Percentiles rank a stretch among this genome's conserved stretches.
Evolutionary conservation across 129 eudicot species (phyloP).

Genomic region (Flaveria linearis): DNA sequence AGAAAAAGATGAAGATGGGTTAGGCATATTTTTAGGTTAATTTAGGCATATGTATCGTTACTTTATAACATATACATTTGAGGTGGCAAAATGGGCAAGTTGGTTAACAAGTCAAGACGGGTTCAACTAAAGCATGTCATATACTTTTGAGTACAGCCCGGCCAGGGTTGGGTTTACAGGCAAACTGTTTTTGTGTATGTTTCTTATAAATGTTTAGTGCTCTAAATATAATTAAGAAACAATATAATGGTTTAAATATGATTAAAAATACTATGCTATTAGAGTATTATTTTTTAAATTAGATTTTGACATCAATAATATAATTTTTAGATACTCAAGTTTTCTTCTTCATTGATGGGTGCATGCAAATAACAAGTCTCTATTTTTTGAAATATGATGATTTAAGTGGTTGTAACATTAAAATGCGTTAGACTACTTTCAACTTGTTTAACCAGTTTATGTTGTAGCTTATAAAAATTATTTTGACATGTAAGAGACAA

Average conservation of each 20-base stretch:
- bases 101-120: no score
- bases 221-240: not conserved
- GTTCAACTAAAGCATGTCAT: no score
- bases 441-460: not conserved
- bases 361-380: not conserved
- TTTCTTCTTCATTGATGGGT: not conserved
- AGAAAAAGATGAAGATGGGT: not conserved
- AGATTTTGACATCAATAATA: constrained; percentile 1
- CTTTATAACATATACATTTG: no score
- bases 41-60: no score
- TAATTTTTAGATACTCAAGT: not conserved
- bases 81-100: no score
- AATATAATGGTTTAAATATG: not conserved
- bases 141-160: no score
- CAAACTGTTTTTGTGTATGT: not conserved
- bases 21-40: not conserved
- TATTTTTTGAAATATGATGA: not conserved
- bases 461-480: not conserved
- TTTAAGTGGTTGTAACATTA: not conserved
- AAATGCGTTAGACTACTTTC: not conserved
- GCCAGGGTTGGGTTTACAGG: no score
- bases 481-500: not conserved
- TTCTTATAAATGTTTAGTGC: not conserved
- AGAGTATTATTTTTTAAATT: not conserved
- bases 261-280: no score